A percentile compares a stretch with the other conserved stretches of the same genome.
phyloP scores from a whole-genome alignment of 2,329 filamentous ascomycete genomes.

The Sporothrix protearum region DNA sequence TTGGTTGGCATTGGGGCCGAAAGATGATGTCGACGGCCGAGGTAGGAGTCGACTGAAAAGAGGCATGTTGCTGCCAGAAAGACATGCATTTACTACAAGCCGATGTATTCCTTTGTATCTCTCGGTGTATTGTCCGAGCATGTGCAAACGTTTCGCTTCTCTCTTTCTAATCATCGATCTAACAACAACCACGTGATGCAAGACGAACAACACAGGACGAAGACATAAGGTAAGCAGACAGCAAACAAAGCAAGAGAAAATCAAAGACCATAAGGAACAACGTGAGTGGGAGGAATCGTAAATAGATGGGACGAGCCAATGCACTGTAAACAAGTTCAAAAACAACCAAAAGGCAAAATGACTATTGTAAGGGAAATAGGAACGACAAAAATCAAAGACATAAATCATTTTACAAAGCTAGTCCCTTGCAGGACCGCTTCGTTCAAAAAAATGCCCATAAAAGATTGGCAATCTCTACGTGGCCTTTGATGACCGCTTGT shows the following conservation, averaged over 20 bases:
- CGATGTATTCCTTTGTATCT: neutral
- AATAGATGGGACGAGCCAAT: neutral
- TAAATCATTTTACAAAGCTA: slow-evolving; percentile 1
- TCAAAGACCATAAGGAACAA: neutral
- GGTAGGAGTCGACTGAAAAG: neutral
- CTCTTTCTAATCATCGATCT: neutral
- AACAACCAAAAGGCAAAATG: neutral
- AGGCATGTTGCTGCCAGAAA: neutral
- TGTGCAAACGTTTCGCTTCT: neutral
- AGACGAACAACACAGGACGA: neutral
- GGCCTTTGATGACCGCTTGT: no score
- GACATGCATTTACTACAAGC: no score
- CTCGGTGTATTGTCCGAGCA: neutral
- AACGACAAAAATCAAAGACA: neutral
- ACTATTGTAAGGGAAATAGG: neutral
- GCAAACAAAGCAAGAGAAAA: neutral
- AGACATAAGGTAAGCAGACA: neutral
- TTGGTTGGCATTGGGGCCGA: no score
- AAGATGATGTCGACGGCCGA: neutral
- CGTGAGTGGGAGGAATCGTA: neutral
- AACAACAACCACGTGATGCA: neutral
- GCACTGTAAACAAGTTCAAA: neutral
- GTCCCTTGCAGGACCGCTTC: neutral
- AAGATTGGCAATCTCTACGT: neutral
- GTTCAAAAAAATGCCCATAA: neutral